phyloP scores from a whole-genome alignment of 2,329 filamentous ascomycete genomes.

The Nothophoma quercina region DNA sequence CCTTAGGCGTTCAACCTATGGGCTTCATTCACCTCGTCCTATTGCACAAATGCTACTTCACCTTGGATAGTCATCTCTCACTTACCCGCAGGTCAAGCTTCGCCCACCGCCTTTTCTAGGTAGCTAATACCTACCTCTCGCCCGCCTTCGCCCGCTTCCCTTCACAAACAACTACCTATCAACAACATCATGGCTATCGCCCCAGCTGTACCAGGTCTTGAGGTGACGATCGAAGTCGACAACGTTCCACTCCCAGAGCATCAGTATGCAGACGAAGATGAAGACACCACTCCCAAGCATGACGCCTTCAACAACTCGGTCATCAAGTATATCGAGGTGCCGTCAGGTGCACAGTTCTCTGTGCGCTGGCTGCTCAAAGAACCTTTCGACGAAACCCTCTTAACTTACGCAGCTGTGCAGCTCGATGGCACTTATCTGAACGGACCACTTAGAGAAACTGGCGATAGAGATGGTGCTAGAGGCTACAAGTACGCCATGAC shows the following conservation, averaged over 20 bases:
- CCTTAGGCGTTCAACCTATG: not conserved
- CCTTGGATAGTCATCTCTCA: not conserved
- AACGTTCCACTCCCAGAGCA: slow-evolving; percentile 33
- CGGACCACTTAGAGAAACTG: not conserved
- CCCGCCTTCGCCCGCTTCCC: not conserved
- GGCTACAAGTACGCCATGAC: not conserved
- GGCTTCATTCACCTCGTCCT: not conserved
- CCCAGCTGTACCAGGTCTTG: slow-evolving; percentile 15
- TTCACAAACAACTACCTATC: not conserved
- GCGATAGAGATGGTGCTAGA: not conserved
- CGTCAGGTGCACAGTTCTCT: slow-evolving; percentile 33
- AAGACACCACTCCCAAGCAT: not conserved
- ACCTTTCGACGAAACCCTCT: slow-evolving; percentile 17
- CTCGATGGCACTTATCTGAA: not conserved
- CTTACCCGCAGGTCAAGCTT: not conserved
- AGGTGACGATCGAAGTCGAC: slow-evolving; percentile 28
- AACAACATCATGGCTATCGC: slow-evolving; percentile 27
- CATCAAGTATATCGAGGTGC: slow-evolving; percentile 44
- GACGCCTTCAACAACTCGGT: not conserved
- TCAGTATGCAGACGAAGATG: slow-evolving; percentile 35
- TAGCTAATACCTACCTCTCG: not conserved
- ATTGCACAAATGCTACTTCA: not conserved
- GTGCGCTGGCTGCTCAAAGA: slow-evolving; percentile 13
- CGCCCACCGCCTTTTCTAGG: not conserved
- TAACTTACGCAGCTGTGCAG: not conserved